Percentiles rank a stretch among this genome's conserved stretches.
Conservation (phyloP, 2,329 filamentous ascomycete genomes). For the Exophiala viscosa region DNA sequence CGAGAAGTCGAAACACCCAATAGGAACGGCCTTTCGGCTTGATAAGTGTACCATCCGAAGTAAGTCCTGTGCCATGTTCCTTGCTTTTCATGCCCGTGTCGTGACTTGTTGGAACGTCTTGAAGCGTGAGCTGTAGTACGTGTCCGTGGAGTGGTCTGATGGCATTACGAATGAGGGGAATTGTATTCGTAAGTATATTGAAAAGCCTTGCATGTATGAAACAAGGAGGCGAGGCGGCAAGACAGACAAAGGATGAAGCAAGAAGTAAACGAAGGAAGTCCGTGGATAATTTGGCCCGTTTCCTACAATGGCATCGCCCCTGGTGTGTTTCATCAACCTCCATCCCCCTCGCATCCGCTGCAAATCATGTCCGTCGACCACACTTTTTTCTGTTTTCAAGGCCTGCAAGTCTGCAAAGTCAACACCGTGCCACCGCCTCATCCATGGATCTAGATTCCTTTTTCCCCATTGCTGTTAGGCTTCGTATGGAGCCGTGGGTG, state of each 20-base stretch:
- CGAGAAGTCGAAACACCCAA: neutral
- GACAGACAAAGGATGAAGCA: neutral
- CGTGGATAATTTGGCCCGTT: constrained; percentile 3
- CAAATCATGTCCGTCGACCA: constrained; percentile 18
- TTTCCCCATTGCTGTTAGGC: neutral
- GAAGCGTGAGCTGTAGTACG: too few relatives aligned
- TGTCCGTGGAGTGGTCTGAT: too few relatives aligned
- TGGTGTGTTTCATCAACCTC: constrained; percentile 20
- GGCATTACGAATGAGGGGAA: too few relatives aligned
- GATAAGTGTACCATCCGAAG: constrained; percentile 3
- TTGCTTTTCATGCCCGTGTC: constrained; percentile 4
- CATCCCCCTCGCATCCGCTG: constrained; percentile 6
- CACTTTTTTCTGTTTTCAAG: constrained; percentile 1
- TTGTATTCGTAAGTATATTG: neutral
- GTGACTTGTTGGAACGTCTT: too few relatives aligned
- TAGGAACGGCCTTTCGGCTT: constrained; percentile 3
- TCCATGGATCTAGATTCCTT: constrained; percentile 13
- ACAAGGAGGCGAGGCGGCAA: constrained; percentile 22
- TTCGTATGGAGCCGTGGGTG: constrained; percentile 9
- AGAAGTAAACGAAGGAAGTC: neutral
- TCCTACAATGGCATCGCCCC: constrained; percentile 5
- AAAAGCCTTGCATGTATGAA: constrained; percentile 22
- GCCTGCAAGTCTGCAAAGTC: neutral
- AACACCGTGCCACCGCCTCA: neutral
- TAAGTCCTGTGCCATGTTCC: neutral